These are phyloP conservation scores for Dothidotthia symphoricarpi DNA, from an alignment of 2,329 filamentous ascomycete species.

Conservation along the genomic window DNA sequence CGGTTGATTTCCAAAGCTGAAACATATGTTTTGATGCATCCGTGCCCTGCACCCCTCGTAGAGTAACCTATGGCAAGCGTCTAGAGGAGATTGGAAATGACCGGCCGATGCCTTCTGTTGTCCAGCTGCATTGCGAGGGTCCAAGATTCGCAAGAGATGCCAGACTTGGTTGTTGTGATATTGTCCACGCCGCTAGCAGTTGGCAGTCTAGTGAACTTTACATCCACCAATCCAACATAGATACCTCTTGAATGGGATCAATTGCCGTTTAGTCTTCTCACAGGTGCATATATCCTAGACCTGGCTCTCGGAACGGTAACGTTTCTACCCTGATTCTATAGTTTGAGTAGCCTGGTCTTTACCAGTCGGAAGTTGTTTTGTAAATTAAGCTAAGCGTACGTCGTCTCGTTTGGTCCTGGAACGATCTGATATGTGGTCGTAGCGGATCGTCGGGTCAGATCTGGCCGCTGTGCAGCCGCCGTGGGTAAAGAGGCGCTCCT, in stretches of 20 bases:
- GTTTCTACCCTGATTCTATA: background rate
- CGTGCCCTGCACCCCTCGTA: slow-evolving; percentile 2
- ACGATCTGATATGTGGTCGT: slow-evolving; percentile 5
- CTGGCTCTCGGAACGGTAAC: slow-evolving; percentile 15
- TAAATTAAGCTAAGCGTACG: no score
- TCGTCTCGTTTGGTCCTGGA: no score
- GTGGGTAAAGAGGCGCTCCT: slow-evolving; percentile 12
- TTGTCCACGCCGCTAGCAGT: slow-evolving; percentile 7
- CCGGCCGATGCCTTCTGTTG: slow-evolving; percentile 8
- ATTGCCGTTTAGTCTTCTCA: slow-evolving; percentile 4
- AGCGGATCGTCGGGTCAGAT: slow-evolving; percentile 16
- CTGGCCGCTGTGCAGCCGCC: slow-evolving; percentile 13
- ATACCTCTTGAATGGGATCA: slow-evolving; percentile 5
- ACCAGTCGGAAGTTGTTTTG: slow-evolving; percentile 7
- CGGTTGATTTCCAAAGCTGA: background rate
- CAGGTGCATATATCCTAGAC: slow-evolving; percentile 25
- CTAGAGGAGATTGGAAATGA: slow-evolving; percentile 7
- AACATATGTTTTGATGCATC: background rate
- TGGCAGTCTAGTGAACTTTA: background rate
- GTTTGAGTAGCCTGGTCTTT: slow-evolving; percentile 5
- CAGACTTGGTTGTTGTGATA: slow-evolving; percentile 4
- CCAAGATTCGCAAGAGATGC: slow-evolving; percentile 8
- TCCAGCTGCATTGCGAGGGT: slow-evolving; percentile 1
- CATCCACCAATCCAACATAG: slow-evolving; percentile 3
- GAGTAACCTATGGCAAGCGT: slow-evolving; percentile 3